A percentile compares a stretch with the other conserved stretches of the same genome.
Conservation (phyloP, 768 basidiomycete species). For the Piloderma croceum region DNA sequence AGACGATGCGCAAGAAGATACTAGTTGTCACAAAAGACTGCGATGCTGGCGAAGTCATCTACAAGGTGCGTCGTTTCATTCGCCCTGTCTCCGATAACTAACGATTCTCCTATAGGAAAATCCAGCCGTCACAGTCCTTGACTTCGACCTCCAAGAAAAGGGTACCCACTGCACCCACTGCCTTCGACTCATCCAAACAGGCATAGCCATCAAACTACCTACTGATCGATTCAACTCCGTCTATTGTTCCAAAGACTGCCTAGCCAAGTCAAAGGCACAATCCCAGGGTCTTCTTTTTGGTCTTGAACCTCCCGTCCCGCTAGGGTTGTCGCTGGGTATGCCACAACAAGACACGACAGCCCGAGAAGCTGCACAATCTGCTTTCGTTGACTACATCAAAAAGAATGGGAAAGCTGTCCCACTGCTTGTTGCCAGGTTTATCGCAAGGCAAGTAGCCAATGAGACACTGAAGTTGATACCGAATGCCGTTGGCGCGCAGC, state of each 20-base stretch:
- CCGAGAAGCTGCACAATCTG: slow-evolving; percentile 54
- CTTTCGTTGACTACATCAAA: slow-evolving; percentile 52
- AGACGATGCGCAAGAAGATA: slow-evolving; percentile 40
- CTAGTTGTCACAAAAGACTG: slow-evolving; percentile 66
- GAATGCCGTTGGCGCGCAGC: slow-evolving; percentile 15
- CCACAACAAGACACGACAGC: slow-evolving; percentile 32
- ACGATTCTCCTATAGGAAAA: slow-evolving; percentile 48
- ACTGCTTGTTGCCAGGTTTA: slow-evolving; percentile 63
- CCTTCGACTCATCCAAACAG: slow-evolving; percentile 50
- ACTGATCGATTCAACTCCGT: slow-evolving; percentile 50
- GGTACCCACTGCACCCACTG: slow-evolving; percentile 74
- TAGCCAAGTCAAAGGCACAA: slow-evolving; percentile 47
- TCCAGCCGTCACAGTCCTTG: slow-evolving; percentile 66
- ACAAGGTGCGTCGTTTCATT: slow-evolving; percentile 44
- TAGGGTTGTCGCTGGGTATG: slow-evolving; percentile 27
- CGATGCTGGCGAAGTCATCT: slow-evolving; percentile 66
- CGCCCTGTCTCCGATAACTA: slow-evolving; percentile 6
- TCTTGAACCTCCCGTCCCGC: slow-evolving; percentile 54
- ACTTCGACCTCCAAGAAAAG: slow-evolving; percentile 61
- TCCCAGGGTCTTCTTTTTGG: slow-evolving; percentile 71
- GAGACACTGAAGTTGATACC: slow-evolving; percentile 55
- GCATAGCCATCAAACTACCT: slow-evolving; percentile 38
- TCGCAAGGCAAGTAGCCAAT: slow-evolving; percentile 63
- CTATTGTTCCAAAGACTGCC: slow-evolving; percentile 73
- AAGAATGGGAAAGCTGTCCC: slow-evolving; percentile 40